phyloP scores from a whole-genome alignment of 495 filamentous ascomycete species.

The Penicillium psychrofluorescens region DNA sequence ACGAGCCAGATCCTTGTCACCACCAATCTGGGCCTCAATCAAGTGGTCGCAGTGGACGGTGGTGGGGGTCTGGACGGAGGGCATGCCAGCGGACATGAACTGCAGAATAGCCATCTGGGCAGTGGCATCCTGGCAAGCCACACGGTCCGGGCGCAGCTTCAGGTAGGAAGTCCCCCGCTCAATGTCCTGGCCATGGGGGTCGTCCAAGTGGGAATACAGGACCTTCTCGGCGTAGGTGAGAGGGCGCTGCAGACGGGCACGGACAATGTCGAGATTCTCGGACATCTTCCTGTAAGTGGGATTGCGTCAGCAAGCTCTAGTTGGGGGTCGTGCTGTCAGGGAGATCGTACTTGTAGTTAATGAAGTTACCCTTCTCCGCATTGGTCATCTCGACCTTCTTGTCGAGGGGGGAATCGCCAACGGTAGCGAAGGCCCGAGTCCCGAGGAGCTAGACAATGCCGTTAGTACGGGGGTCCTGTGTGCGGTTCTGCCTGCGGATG shows the following conservation, averaged over 20 bases:
- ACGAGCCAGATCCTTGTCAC: conserved; percentile 87
- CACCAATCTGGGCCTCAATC: conserved; percentile 95
- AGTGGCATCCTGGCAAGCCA: conserved; percentile 98
- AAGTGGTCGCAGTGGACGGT: conserved; percentile 99
- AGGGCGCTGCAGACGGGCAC: conserved; percentile 79
- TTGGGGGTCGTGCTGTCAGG: background rate
- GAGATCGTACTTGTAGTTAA: conserved; percentile 63
- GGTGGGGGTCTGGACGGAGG: conserved; percentile 85
- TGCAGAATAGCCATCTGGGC: conserved; percentile 99
- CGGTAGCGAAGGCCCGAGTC: conserved; percentile 54
- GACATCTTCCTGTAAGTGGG: conserved; percentile 80
- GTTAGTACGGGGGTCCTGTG: conserved; percentile 5
- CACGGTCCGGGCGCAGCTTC: conserved; percentile 91
- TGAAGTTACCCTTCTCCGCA: conserved; percentile 71
- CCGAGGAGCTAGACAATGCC: conserved; percentile 32
- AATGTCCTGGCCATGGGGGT: conserved; percentile 92
- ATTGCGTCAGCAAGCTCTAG: conserved; percentile 24
- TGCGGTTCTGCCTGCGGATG: too few species aligned
- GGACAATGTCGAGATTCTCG: conserved; percentile 90
- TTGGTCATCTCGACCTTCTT: conserved; percentile 80
- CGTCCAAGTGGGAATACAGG: conserved; percentile 96
- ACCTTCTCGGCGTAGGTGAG: conserved; percentile 97
- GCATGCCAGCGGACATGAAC: conserved; percentile 98
- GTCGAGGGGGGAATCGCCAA: conserved; percentile 55
- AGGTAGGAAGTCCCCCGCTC: conserved; percentile 94